phyloP scores from a whole-genome alignment of 2,329 filamentous ascomycete genomes.

The Penicillium sp. region DNA sequence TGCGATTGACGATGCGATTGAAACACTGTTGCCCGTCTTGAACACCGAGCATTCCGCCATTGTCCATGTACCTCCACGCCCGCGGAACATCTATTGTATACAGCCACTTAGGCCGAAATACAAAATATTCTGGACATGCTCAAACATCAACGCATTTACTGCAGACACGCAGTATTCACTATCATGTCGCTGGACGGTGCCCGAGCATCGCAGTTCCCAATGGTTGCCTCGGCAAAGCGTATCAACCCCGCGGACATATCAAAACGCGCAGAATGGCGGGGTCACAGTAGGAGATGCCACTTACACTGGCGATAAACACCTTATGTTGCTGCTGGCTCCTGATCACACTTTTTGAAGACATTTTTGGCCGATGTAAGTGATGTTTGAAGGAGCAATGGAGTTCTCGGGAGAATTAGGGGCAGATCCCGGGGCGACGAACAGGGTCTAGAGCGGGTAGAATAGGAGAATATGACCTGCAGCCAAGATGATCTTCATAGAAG shows the following conservation, averaged over 20 bases:
- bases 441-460: not conserved
- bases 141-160: not conserved
- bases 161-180: not conserved
- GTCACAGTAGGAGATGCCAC: conserved; percentile 7
- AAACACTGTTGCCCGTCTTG: not conserved
- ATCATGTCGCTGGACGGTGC: not conserved
- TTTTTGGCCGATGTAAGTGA: conserved; percentile 10
- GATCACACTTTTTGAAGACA: conserved; percentile 23
- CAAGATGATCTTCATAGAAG: not conserved
- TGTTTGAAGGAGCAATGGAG: not conserved
- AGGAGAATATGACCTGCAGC: conserved; percentile 2
- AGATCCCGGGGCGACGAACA: conserved; percentile 16
- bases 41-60: not conserved
- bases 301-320: conserved; percentile 28
- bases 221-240: conserved; percentile 1
- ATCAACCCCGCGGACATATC: not conserved
- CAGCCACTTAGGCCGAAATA: not conserved
- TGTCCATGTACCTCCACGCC: not conserved
- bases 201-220: not conserved
- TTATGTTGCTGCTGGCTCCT: conserved; percentile 25
- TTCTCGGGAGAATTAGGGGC: conserved; percentile 25
- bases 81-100: not conserved
- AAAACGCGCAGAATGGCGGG: not conserved
- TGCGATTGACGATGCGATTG: not conserved
- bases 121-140: not conserved